These are phyloP conservation scores for Didymella exigua DNA, from an alignment of 2,329 filamentous ascomycete genomes.

Conservation along the genomic window DNA sequence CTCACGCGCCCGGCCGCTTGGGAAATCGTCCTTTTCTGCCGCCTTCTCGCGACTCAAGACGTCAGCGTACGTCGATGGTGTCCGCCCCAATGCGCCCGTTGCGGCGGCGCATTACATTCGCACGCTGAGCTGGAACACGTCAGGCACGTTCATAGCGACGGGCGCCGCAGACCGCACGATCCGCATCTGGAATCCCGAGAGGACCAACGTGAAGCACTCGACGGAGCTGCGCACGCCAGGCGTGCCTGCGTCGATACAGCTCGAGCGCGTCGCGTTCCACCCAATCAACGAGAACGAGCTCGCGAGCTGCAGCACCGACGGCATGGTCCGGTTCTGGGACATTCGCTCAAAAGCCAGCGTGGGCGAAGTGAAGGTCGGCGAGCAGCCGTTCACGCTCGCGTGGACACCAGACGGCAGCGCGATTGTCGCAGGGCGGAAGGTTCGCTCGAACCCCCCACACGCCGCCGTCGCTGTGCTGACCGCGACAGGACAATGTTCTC, in stretches of 20 bases:
- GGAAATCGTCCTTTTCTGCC: slow-evolving; percentile 71
- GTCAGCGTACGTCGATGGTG: slow-evolving; percentile 64
- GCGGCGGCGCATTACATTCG: slow-evolving; percentile 58
- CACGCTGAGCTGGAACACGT: slow-evolving; percentile 86
- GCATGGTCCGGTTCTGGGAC: slow-evolving; percentile 80
- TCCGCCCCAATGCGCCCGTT: slow-evolving; percentile 40
- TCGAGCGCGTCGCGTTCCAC: slow-evolving; percentile 80
- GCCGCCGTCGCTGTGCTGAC: not conserved
- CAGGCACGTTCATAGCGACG: slow-evolving; percentile 82
- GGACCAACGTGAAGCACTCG: slow-evolving; percentile 72
- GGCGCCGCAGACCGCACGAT: slow-evolving; percentile 73
- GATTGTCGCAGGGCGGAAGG: slow-evolving; percentile 75
- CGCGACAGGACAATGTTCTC: slow-evolving; percentile 64
- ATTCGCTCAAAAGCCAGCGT: slow-evolving; percentile 73
- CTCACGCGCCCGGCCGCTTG: slow-evolving; percentile 60
- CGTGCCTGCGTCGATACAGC: slow-evolving; percentile 44
- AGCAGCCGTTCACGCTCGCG: slow-evolving; percentile 71
- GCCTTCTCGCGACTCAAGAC: slow-evolving; percentile 73
- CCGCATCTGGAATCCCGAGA: slow-evolving; percentile 82
- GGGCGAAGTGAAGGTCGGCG: slow-evolving; percentile 67
- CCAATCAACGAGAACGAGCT: slow-evolving; percentile 77
- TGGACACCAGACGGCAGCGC: slow-evolving; percentile 75
- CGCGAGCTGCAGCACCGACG: slow-evolving; percentile 75
- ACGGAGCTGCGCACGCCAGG: slow-evolving; percentile 73
- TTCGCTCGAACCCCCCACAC: slow-evolving; percentile 42